These are phyloP conservation scores for Nannizzia gypsea DNA, from an alignment of 2,329 filamentous ascomycete species.

Conservation along the genomic window DNA sequence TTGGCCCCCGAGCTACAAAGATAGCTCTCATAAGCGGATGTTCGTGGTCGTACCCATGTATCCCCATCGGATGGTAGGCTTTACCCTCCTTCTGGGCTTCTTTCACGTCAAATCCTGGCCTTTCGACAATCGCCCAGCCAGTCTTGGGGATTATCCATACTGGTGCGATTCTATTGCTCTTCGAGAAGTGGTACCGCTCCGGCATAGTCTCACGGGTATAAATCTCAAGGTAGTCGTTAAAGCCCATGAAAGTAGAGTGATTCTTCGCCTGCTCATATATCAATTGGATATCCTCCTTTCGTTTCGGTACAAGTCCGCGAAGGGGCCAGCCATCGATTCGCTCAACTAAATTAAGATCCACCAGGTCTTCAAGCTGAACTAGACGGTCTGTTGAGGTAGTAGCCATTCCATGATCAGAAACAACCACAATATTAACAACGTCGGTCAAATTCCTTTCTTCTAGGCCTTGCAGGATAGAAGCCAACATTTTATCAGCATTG, in stretches of 20 bases:
- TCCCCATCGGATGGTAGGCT: conserved; percentile 65
- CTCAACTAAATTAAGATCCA: conserved; percentile 65
- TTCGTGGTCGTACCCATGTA: conserved; percentile 92
- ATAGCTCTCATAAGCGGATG: conserved; percentile 94
- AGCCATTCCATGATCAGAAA: conserved; percentile 97
- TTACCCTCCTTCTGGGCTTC: conserved; percentile 52
- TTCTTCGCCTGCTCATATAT: conserved; percentile 50
- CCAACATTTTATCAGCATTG: conserved; percentile 73
- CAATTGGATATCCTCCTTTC: conserved; percentile 50
- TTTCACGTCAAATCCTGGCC: conserved; percentile 63
- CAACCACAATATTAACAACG: conserved; percentile 89
- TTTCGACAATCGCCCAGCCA: conserved; percentile 82
- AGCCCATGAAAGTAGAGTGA: conserved; percentile 39
- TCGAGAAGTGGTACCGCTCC: conserved; percentile 76
- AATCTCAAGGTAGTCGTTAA: conserved; percentile 57
- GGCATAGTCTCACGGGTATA: conserved; percentile 87
- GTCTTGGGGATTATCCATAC: conserved; percentile 88
- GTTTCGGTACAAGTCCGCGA: conserved; percentile 72
- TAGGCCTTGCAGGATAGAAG: conserved; percentile 61
- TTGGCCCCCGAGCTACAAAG: conserved; percentile 81
- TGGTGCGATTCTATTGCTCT: conserved; percentile 81
- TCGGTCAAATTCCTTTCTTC: conserved; percentile 70
- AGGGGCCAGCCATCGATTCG: conserved; percentile 92
- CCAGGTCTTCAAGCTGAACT: conserved; percentile 78
- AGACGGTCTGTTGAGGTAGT: conserved; percentile 71